Evolutionary conservation across 164 flowering plant genomes (phyloP).

Genomic region (Euptelea pleiosperma): DNA sequence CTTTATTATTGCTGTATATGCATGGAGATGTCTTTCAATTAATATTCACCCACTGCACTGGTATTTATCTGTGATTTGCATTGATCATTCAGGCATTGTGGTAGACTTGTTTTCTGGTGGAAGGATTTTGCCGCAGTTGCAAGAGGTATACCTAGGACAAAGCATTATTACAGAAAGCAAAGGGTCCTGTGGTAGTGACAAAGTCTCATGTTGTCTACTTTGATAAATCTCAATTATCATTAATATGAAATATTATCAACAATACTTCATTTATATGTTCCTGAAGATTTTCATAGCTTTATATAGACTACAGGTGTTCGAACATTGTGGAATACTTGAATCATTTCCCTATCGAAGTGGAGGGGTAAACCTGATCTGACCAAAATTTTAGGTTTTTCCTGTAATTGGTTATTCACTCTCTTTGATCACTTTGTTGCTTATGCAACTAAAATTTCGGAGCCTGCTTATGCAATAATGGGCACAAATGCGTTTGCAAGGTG

Average conservation of each 20-base stretch:
- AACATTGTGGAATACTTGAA: background rate
- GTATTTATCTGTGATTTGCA: slow-evolving; percentile 1
- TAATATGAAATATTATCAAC: background rate
- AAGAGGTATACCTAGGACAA: slow-evolving; percentile 52
- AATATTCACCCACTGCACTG: background rate
- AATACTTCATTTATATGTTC: background rate
- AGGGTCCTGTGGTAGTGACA: background rate
- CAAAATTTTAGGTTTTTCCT: too few species aligned
- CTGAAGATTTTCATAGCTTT: background rate
- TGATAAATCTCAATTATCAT: background rate
- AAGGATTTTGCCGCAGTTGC: slow-evolving; percentile 54
- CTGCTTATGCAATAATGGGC: too few species aligned
- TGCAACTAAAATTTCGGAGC: too few species aligned
- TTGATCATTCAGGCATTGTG: slow-evolving; percentile 54
- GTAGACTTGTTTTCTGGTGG: slow-evolving; percentile 79
- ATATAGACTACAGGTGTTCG: background rate
- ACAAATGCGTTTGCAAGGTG: too few species aligned
- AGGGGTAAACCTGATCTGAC: too few species aligned
- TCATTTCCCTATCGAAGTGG: too few species aligned
- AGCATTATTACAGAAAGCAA: background rate
- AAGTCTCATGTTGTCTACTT: background rate
- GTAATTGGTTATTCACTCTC: too few species aligned
- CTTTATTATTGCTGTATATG: background rate
- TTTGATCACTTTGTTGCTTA: too few species aligned
- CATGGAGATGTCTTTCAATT: background rate